A percentile compares a stretch with the other conserved stretches of the same genome.
phyloP scores from a whole-genome alignment of 2,329 filamentous ascomycete genomes.

The Fragosphaeria purpurea region DNA sequence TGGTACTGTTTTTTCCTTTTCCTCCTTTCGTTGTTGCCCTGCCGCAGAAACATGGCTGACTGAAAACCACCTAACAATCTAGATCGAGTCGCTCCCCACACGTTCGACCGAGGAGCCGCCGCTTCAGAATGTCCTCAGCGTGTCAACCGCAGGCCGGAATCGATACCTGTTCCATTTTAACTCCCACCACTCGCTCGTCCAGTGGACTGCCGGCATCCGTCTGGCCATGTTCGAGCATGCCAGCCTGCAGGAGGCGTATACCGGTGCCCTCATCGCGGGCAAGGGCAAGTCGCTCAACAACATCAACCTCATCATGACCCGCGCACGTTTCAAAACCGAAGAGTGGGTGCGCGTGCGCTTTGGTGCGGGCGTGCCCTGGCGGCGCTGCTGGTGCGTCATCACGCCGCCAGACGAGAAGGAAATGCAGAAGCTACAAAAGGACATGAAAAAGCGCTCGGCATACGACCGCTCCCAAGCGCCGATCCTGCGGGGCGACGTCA shows the following conservation, averaged over 20 bases:
- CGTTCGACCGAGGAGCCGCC: slow-evolving; percentile 66
- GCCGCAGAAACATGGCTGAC: too few species aligned
- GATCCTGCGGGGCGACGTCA: slow-evolving; percentile 75
- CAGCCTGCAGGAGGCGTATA: slow-evolving; percentile 91
- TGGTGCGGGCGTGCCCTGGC: slow-evolving; percentile 91
- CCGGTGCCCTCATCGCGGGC: slow-evolving; percentile 85
- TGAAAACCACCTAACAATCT: neutral
- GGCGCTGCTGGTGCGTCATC: slow-evolving; percentile 93
- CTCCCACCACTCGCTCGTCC: slow-evolving; percentile 80
- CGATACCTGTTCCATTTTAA: slow-evolving; percentile 95
- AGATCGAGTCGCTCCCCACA: slow-evolving; percentile 86
- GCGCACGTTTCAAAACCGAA: slow-evolving; percentile 64
- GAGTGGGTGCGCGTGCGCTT: slow-evolving; percentile 95
- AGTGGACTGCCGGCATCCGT: slow-evolving; percentile 93
- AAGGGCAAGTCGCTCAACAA: slow-evolving; percentile 86
- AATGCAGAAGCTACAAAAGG: slow-evolving; percentile 71
- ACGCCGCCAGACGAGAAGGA: slow-evolving; percentile 91
- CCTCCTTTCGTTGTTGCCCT: neutral
- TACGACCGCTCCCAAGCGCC: slow-evolving; percentile 65
- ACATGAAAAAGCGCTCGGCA: slow-evolving; percentile 67
- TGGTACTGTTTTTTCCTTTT: slow-evolving; percentile 48
- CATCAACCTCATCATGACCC: slow-evolving; percentile 80
- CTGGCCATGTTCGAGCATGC: slow-evolving; percentile 91
- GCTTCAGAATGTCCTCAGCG: slow-evolving; percentile 86
- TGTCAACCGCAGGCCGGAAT: slow-evolving; percentile 92